Percentiles rank a stretch among this genome's conserved stretches.
phyloP scores from a whole-genome alignment of 768 basidiomycete species.

The Russula ochroleuca region DNA sequence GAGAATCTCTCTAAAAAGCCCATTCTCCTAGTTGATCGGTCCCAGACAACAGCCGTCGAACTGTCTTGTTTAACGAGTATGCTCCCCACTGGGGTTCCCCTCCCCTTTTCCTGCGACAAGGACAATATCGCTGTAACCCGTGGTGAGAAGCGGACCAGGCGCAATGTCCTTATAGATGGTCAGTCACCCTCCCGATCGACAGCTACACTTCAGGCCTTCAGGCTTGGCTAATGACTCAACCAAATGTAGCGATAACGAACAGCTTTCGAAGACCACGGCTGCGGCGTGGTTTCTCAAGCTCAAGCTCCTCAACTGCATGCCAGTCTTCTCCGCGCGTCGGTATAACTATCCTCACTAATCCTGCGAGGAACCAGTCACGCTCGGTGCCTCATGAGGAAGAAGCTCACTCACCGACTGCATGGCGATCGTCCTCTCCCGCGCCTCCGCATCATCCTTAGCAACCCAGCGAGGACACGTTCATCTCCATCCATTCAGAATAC shows the following conservation, averaged over 20 bases:
- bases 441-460: constrained; percentile 1
- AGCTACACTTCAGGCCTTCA: background rate
- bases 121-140: background rate
- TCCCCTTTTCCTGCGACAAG: background rate
- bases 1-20: too few species aligned
- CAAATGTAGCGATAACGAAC: background rate
- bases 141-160: background rate
- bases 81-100: background rate
- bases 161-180: constrained; percentile 4
- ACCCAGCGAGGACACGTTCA: background rate
- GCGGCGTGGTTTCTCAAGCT: background rate
- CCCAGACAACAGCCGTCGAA: background rate
- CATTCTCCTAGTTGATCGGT: too few species aligned
- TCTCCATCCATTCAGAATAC: background rate
- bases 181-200: background rate
- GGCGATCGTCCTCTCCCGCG: background rate
- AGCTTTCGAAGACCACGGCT: background rate
- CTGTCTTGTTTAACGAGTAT: background rate
- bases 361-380: background rate
- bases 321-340: background rate
- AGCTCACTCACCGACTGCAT: background rate
- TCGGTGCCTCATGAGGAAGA: background rate
- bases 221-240: background rate
- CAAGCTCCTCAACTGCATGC: background rate
- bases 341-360: constrained; percentile 12